A percentile compares a stretch with the other conserved stretches of the same genome.
Conservation (phyloP, 2,329 filamentous ascomycete genomes). For the Thielaviopsis euricoi region DNA sequence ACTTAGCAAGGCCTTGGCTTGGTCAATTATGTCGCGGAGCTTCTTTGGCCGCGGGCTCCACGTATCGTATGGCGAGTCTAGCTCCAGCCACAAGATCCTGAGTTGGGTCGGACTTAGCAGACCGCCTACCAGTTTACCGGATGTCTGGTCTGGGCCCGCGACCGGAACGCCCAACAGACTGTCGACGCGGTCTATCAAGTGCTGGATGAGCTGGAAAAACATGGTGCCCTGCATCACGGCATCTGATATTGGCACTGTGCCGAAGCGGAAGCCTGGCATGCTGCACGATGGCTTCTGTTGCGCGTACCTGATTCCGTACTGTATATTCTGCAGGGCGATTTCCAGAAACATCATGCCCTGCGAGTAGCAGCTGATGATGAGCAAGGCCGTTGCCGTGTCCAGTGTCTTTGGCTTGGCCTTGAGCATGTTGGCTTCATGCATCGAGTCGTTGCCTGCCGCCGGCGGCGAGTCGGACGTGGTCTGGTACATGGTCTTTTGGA, state of each 20-base stretch:
- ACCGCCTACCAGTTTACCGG: background rate
- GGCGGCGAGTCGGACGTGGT: background rate
- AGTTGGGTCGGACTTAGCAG: constrained; percentile 1
- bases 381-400: constrained; percentile 17
- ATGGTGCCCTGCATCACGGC: constrained; percentile 16
- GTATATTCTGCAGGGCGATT: constrained; percentile 13
- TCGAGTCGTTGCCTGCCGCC: background rate
- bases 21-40: background rate
- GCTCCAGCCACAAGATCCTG: constrained; percentile 7
- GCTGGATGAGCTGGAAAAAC: constrained; percentile 16
- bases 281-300: constrained; percentile 11
- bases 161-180: constrained; percentile 16
- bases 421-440: too few relatives aligned
- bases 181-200: constrained; percentile 16
- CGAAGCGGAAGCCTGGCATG: constrained; percentile 15
- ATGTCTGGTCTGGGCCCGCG: background rate
- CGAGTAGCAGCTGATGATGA: constrained; percentile 18
- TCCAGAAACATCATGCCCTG: constrained; percentile 17
- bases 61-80: background rate
- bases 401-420: constrained; percentile 4
- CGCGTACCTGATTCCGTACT: constrained; percentile 13
- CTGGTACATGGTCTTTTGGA: constrained; percentile 1
- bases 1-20: background rate
- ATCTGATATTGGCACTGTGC: constrained; percentile 16
- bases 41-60: constrained; percentile 8